Conservation (phyloP, 2,329 filamentous ascomycete genomes). For the Aspergillus tamarii region DNA sequence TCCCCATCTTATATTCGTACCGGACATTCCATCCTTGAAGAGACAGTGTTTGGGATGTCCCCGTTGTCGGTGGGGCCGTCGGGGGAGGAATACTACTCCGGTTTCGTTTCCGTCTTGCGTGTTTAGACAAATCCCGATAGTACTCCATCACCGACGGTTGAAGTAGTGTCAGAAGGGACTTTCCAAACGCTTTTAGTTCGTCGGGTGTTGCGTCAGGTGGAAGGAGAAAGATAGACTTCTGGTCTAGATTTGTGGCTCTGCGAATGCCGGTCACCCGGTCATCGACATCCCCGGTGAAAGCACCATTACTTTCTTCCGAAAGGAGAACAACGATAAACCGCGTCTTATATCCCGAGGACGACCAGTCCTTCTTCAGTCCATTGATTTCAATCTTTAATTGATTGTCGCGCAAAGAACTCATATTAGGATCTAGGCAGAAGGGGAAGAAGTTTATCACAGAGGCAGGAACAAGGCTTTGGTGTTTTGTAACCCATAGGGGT, state of each 20-base stretch:
- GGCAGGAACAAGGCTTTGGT: slow-evolving; percentile 81
- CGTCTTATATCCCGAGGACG: slow-evolving; percentile 67
- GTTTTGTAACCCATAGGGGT: slow-evolving; percentile 81
- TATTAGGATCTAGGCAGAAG: slow-evolving; percentile 72
- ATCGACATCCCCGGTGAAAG: slow-evolving; percentile 65
- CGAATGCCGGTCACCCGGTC: slow-evolving; percentile 80
- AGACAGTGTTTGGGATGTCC: slow-evolving; percentile 84
- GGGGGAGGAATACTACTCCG: slow-evolving; percentile 77
- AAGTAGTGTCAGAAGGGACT: slow-evolving; percentile 71
- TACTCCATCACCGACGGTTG: slow-evolving; percentile 82
- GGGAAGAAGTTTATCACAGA: slow-evolving; percentile 80
- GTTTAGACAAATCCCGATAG: slow-evolving; percentile 91
- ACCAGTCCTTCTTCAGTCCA: slow-evolving; percentile 69
- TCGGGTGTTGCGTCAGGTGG: slow-evolving; percentile 71
- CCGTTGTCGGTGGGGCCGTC: slow-evolving; percentile 78
- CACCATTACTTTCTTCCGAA: slow-evolving; percentile 69
- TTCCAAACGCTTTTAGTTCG: slow-evolving; percentile 74
- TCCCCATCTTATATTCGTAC: slow-evolving; percentile 90
- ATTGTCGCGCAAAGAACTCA: slow-evolving; percentile 79
- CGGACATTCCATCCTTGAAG: slow-evolving; percentile 87
- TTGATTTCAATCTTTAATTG: slow-evolving; percentile 86
- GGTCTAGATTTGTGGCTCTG: slow-evolving; percentile 76
- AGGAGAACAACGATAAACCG: slow-evolving; percentile 77
- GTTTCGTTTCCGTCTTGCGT: slow-evolving; percentile 83
- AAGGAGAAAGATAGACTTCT: slow-evolving; percentile 83